Conservation (phyloP, 495 filamentous ascomycete genomes). For the Aspergillus olivimuriae region DNA sequence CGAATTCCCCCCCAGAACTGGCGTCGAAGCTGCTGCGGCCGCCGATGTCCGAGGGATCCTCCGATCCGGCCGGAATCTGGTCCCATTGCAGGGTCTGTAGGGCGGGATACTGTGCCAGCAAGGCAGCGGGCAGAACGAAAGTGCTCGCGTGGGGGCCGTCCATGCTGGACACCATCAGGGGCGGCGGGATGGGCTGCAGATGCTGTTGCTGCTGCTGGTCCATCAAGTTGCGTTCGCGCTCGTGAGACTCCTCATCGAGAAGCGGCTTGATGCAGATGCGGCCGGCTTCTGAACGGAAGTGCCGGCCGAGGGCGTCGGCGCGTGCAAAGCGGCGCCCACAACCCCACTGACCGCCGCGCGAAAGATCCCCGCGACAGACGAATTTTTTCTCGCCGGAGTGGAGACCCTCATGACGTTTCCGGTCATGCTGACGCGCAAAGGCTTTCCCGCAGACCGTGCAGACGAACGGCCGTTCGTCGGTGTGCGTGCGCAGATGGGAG, state of each 20-base stretch:
- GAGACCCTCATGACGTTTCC: conserved; percentile 84
- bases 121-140: conserved; percentile 75
- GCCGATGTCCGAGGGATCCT: conserved; percentile 67
- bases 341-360: conserved; percentile 78
- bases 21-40: conserved; percentile 87
- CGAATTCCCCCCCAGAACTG: conserved; percentile 58
- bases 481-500: conserved; percentile 88
- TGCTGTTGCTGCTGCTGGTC: conserved; percentile 54
- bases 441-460: conserved; percentile 95
- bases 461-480: conserved; percentile 89
- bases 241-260: conserved; percentile 80
- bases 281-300: conserved; percentile 93
- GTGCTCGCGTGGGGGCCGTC: conserved; percentile 39
- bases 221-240: conserved; percentile 61
- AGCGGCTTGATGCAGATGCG: conserved; percentile 94
- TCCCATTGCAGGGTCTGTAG: conserved; percentile 80
- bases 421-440: conserved; percentile 88
- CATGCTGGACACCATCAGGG: conserved; percentile 37
- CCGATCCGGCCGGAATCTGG: conserved; percentile 39
- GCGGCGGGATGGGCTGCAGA: conserved; percentile 37
- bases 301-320: conserved; percentile 91
- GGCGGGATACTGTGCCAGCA: conserved; percentile 88
- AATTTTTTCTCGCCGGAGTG: conserved; percentile 96
- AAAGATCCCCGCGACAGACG: conserved; percentile 85
- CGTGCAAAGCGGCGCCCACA: conserved; percentile 91